Base-by-base conservation (phyloP, 805 yeast genomes). In the Candida vartiovaarae region DNA sequence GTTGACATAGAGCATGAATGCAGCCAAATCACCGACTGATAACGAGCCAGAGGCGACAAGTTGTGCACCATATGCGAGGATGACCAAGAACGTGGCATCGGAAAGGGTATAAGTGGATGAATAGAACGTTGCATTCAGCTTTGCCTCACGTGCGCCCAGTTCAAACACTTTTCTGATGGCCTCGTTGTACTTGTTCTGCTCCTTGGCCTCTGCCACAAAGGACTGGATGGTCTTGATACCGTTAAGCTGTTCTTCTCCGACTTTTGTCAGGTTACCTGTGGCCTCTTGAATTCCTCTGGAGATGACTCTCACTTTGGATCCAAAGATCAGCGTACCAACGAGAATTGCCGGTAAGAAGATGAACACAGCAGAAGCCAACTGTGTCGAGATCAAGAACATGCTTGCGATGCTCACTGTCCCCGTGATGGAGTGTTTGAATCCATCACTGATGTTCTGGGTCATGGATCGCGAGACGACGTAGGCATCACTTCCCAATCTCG, bases 1-100 rank as follows among this genome's bases (percentile, higher is more conserved):
- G n/a, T 88, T 88, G 1, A 96, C 89, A 64, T 93, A 91, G 78
- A 91, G 79, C 82, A 91, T 82, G 63, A 88, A 91, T 25, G 96
- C 88, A 8, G 97, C 87, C 39, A 91, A 71, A 59, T 90, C 96
- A 52, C 99, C 99, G 41, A 91, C 74, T 0, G 95, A 74, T 44
- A 91, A 66, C 27, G 78, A 76, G 2, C 95, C 95, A 33, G 71
- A 67, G 10, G 83, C 68, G 6, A 93, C 95, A 68, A 93, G 73
- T 45, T 79, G 76, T 1, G 95, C 84, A 15, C 99, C 99, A 41
- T 87, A 72, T 2, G 83, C 78, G 28, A 91, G 70, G 34, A 93
- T 72, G 1, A 85, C 82, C 35, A 91, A 66, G 47, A 93, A 72
- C 23, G 89, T 80, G 26, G 80, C 67, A 61, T 91, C 95, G n/a